phyloP scores from a whole-genome alignment of 1,139 yeast species.

The Protomyces inouyei region DNA sequence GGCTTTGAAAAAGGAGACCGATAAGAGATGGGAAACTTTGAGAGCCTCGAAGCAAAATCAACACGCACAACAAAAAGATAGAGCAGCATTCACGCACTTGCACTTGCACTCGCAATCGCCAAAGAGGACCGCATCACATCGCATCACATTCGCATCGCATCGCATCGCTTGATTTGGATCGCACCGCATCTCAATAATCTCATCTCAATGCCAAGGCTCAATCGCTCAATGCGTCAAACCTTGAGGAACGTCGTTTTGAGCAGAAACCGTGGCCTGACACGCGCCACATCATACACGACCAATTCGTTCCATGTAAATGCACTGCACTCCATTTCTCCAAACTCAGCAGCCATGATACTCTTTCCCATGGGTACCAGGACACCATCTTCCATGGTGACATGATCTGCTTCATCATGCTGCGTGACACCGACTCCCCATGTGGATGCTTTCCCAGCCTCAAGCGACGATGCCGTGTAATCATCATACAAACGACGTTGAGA shows the following conservation, averaged over 20 bases:
- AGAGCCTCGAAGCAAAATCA: too few relatives aligned
- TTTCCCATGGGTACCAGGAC: slow-evolving; percentile 7
- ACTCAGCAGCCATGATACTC: neutral
- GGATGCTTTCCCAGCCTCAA: neutral
- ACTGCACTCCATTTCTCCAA: neutral
- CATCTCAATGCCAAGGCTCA: too few relatives aligned
- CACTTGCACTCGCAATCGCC: too few relatives aligned
- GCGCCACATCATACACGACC: slow-evolving; percentile 16
- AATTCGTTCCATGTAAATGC: slow-evolving; percentile 7
- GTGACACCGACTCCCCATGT: slow-evolving; percentile 14
- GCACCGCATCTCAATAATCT: too few relatives aligned
- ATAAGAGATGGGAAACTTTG: too few relatives aligned
- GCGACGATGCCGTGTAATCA: neutral
- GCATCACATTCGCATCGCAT: too few relatives aligned
- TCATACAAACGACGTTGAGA: slow-evolving; percentile 6
- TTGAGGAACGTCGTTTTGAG: slow-evolving; percentile 4
- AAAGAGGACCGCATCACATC: too few relatives aligned
- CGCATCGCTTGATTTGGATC: too few relatives aligned
- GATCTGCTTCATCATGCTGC: slow-evolving; percentile 5
- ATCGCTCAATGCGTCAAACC: neutral
- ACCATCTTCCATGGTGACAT: neutral
- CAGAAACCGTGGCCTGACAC: slow-evolving; percentile 7
- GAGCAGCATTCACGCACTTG: too few relatives aligned
- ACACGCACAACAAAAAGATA: too few relatives aligned
- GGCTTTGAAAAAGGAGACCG: too few relatives aligned